Evolutionary conservation across 2,329 filamentous ascomycete genomes (phyloP), one percentile per base, ranked within the genome.

Genomic region (Penicillium nordicum): DNA sequence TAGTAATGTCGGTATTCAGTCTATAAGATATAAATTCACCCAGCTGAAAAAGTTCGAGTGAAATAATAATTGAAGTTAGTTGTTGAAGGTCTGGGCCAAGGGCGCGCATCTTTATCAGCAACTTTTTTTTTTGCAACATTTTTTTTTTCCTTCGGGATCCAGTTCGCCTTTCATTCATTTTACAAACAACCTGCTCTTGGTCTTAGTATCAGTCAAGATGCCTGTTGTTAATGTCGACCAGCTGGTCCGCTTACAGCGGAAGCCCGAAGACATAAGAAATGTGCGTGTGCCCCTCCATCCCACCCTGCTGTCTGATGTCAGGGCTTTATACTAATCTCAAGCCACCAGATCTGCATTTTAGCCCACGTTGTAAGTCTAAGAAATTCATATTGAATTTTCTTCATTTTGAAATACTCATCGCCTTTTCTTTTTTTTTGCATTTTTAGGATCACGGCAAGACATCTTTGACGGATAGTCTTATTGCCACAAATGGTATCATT

Each of bases 401-500:
- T 7, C 25, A 14, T 16, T 27, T 40, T 23, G 18, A 42, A 51
- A 54, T 48, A 12, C 44, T 50, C n/a, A 54, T 34, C 16, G 38
- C 37, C 29, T 52, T 41, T 51, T 42, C 50, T 6, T 32, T 34
- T 34, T 16, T 48, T 59, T 46, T 45, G 37, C 37, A 64, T 16
- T 56, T 57, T 68, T 40, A 87, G 84, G 94, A 99, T 74, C 94
- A 99, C 82, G 94, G 94, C 69, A 99, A 99, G 77, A 99, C 94
- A 3, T 97, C 94, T 34, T 85, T 99, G 65, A 96, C 92, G 56
- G 94, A 99, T 75, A 92, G 92, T 59, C 85, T 99, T 51, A 90
- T 99, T 69, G 93, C 94, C 75, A 97, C 94, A 63, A 99, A 99
- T 83, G 94, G 94, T 78, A 97, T 99, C 78, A 99, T 99, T 70